Percentiles rank a stretch among this genome's conserved stretches.
These are phyloP conservation scores for Thalassiosira oceanica DNA, from an alignment of 352 stramenopile genomes.

Conservation along the genomic window DNA sequence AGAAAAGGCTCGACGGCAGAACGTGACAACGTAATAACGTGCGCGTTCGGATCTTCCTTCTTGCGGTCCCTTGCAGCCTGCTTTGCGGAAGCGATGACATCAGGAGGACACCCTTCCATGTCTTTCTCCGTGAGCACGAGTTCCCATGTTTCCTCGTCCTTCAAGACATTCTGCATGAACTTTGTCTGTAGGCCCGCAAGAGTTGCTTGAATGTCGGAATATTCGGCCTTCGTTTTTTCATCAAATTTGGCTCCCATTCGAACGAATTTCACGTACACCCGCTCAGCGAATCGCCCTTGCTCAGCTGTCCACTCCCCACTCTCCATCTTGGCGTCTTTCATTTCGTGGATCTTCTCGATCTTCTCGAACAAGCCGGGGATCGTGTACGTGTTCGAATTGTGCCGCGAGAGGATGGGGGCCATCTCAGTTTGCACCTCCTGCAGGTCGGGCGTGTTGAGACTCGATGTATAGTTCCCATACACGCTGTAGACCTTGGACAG, in stretches of 20 bases:
- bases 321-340: slow-evolving; percentile 27
- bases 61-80: slow-evolving; percentile 57
- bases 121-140: slow-evolving; percentile 65
- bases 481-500: slow-evolving; percentile 47
- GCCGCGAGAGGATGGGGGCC: slow-evolving; percentile 53
- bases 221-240: slow-evolving; percentile 46
- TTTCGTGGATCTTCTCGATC: slow-evolving; percentile 52
- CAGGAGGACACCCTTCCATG: slow-evolving; percentile 62
- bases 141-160: slow-evolving; percentile 75
- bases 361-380: slow-evolving; percentile 77
- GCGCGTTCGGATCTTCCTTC: slow-evolving; percentile 44
- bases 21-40: slow-evolving; percentile 67
- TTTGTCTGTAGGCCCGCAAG: slow-evolving; percentile 67
- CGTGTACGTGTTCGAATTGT: slow-evolving; percentile 44
- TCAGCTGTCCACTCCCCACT: slow-evolving; percentile 48
- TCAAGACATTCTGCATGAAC: slow-evolving; percentile 79
- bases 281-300: slow-evolving; percentile 65
- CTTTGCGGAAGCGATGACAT: slow-evolving; percentile 61
- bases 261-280: slow-evolving; percentile 70
- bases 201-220: slow-evolving; percentile 67
- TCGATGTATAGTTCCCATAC: slow-evolving; percentile 65
- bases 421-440: slow-evolving; percentile 70
- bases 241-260: slow-evolving; percentile 64
- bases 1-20: slow-evolving; percentile 76
- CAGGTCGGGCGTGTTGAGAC: slow-evolving; percentile 66